Evolutionary conservation across 2,329 filamentous ascomycete species (phyloP).

Genomic region (Akanthomyces lecanii): DNA sequence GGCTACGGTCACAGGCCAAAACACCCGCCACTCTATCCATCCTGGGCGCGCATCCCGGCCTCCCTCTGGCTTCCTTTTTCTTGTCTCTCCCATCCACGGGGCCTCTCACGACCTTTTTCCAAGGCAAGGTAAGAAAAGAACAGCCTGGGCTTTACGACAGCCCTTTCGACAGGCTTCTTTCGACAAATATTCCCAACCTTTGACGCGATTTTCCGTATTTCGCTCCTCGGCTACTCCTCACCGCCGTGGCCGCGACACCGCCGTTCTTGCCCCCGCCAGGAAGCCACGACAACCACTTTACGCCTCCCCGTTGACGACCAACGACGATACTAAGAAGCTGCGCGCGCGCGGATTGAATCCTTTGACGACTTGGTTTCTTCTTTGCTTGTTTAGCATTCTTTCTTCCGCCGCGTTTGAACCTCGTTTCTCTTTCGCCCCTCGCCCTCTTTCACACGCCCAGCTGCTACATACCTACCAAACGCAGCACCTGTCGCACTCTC

Average conservation of each 20-base stretch:
- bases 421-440: not conserved
- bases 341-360: not conserved
- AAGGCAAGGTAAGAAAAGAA: constrained; percentile 2
- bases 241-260: not conserved
- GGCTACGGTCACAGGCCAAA: constrained; percentile 12
- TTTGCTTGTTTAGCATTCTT: constrained; percentile 1
- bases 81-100: constrained; percentile 1
- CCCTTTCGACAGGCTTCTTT: constrained; percentile 13
- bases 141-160: constrained; percentile 15
- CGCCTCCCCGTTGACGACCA: constrained; percentile 3
- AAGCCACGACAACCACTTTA: constrained; percentile 11
- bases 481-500: not conserved
- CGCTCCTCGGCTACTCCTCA: constrained; percentile 3
- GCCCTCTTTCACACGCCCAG: not conserved
- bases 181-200: not conserved
- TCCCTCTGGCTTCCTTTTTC: constrained; percentile 2
- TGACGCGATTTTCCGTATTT: not conserved
- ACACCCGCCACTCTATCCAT: constrained; percentile 4
- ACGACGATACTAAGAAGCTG: not conserved
- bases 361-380: not conserved
- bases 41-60: constrained; percentile 8
- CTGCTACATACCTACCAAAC: constrained; percentile 3
- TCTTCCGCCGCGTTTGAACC: not conserved
- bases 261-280: not conserved
- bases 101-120: not conserved